Base-by-base conservation (phyloP, 2,329 filamentous ascomycete species). In the Cladosporium sp. region DNA sequence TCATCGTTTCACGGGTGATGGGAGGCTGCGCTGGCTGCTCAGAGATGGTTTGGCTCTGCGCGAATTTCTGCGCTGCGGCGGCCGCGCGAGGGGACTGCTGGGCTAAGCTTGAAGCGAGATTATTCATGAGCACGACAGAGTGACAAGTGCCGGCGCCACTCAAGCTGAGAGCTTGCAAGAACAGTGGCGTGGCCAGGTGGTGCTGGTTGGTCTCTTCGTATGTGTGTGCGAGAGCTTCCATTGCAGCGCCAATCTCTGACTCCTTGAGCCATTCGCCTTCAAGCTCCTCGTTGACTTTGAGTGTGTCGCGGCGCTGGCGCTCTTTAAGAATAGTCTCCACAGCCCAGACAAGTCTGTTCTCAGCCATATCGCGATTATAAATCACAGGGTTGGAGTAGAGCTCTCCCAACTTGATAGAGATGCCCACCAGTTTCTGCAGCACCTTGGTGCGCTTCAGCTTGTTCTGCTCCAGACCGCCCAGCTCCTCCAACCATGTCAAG, bases 111-210 rank as follows among this genome's bases (percentile, higher is more conserved):
- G 87, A 88, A 8, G 91, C 87, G 67, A 94, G 84, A 76, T 94
- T 94, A 81, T 93, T 93, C 91, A 94, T 96, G 75, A 97, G 82
- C 15, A 93, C 84, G 32, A 92, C 90, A 60, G 90, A 88, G 76
- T 96, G 93, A 76, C 93, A 97, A 34, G 82, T 85, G 28, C 81
- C 82, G 1, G 80, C 79, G 3, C 87, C 84, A 76, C 87, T 89
- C 55, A 95, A 79, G 21, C 88, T 85, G 38, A 97, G 83, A 6
- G 93, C 92, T 74, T 96, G 92, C 72, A 97, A 87, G 76, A 93
- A 96, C 34, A 97, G 83, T 3, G 93, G 93, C 26, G 93, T 86
- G 6, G 93, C 90, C 1, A 97, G 87, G 71, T 94, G 91, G 74
- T 92, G 90, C 71, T 91, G 87, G 54, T 89, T 86, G 71, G 87